A percentile compares a stretch with the other conserved stretches of the same genome.
Evolutionary conservation across 2,329 filamentous ascomycete species (phyloP).

Genomic region (Calonectria naviculata): DNA sequence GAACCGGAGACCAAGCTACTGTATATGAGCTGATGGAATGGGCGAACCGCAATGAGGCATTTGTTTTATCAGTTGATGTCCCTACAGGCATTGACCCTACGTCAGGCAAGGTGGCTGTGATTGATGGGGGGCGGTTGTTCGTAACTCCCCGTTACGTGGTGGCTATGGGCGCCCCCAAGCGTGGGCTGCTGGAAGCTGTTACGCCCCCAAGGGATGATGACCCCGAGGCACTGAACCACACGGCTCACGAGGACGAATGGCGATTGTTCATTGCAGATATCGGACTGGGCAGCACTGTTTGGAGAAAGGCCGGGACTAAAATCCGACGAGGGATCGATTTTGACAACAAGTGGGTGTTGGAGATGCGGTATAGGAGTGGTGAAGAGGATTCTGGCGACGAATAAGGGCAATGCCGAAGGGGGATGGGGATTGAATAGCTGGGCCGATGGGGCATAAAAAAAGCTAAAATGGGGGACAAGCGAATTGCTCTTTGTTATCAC

Average conservation of each 20-base stretch:
- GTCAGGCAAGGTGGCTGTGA: constrained; percentile 72
- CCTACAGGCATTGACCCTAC: constrained; percentile 89
- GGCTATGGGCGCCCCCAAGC: constrained; percentile 87
- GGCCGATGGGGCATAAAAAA: background rate
- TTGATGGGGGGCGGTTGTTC: constrained; percentile 82
- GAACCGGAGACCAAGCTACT: constrained; percentile 83
- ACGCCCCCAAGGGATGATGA: constrained; percentile 59
- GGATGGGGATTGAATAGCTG: background rate
- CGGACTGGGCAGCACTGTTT: constrained; percentile 83
- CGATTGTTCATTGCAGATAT: constrained; percentile 87
- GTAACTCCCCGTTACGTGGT: constrained; percentile 86
- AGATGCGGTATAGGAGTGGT: constrained; percentile 65
- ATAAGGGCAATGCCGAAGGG: constrained; percentile 6
- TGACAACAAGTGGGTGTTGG: constrained; percentile 86
- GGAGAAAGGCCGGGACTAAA: constrained; percentile 85
- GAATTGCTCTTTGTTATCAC: constrained; percentile 29
- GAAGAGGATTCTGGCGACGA: constrained; percentile 42
- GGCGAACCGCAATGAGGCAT: constrained; percentile 88
- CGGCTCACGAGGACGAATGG: constrained; percentile 71
- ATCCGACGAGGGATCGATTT: constrained; percentile 89
- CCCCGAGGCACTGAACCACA: constrained; percentile 41
- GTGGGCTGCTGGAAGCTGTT: constrained; percentile 83
- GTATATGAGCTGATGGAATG: constrained; percentile 93
- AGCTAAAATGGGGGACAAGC: constrained; percentile 12
- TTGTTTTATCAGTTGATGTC: constrained; percentile 88